Base-by-base conservation (phyloP, 1,284 basidiomycete species). In the Ganoderma lingzhi region DNA sequence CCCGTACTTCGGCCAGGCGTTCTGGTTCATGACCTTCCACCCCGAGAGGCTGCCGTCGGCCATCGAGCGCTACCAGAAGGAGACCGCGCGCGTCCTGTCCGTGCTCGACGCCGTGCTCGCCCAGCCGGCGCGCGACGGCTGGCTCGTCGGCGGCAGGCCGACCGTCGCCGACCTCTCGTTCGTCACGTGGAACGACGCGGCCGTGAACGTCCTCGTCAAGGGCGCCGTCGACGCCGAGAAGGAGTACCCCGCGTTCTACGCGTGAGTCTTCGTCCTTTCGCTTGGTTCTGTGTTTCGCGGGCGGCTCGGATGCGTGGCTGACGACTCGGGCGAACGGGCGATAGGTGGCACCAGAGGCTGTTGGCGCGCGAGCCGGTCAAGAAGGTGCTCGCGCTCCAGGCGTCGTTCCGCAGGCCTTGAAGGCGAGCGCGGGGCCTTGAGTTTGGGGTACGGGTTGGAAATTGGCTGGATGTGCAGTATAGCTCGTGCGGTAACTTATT, bases 51-150 rank as follows among this genome's bases (percentile, higher is more conserved):
- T 77, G 17, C 78, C 74, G 15, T 74, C 71, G 53, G 77, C 75
- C 45, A 71, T 78, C 58, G 76, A 81, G 70, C 75, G 81, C 2
- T 82, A 81, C 74, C 69, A 74, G 53, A 77, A 79, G 62, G 81
- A 82, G 74, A 75, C 75, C 44, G 63, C 72, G 60, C 79, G 81
- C 37, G 78, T 83, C 2, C 69, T 76, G 62, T 70, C 76, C 30
- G 80, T 82, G 3, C 76, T 82, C 45, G 78, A 82, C 51, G 68
- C 68, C 58, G 76, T 77, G n/a, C 73, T 78, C 35, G 70, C 75
- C 45, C 73, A 74, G 68, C 69, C 69, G n/a, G 71, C 65, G 41
- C 59, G 42, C 17, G 15, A 41, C 23, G 66, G 66, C 44, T 75
- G 67, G 65, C 74, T 75, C 62, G 68, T 75, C 39, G 73, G 73